Evolutionary conservation across 2,329 filamentous ascomycete species (phyloP), one percentile per base, ranked within the genome.

Genomic region (Exophiala viscosa): DNA sequence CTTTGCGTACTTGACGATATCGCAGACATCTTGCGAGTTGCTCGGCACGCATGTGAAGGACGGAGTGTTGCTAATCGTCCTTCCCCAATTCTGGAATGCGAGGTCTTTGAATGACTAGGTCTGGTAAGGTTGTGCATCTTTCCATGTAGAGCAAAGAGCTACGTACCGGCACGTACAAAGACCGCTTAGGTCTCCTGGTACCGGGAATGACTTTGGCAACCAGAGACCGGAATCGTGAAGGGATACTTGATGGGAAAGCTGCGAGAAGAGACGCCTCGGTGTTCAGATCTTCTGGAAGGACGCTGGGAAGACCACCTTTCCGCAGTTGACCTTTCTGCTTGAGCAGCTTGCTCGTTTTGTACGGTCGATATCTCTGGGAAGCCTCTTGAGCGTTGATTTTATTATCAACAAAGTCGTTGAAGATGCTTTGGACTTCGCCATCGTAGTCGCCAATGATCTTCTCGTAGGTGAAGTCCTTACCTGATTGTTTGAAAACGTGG

Each of bases 401-500:
- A 32, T 53, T 53, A 38, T 59, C 56, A 23, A 56, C 52, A 35
- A 59, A 59, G 18, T 59, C 52, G 36, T 59, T 59, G 52, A 59
- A 53, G 40, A 59, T 52, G 14, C 18, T 32, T 31, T 56, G 53
- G 13, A 56, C 15, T 6, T 54, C 53, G n/a, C 49, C 50, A 31
- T 59, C 56, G 34, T 59, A 59, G 23, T 54, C 56, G 34, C 41
- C 50, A 9, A 59, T 36, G 20, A 59, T 53, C 35, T 52, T 48
- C 35, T 54, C 48, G 39, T 56, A 59, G 35, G 56, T 56, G 34
- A 45, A 54, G 20, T 59, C 56, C 38, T 56, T 48, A 41, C 49
- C 44, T 10, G 56, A 47, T 20, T 48, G 46, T 39, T 54, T 59
- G 50, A 59, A 59, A 17, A 46, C 53, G n/a, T 42, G 52, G 14